Percentiles rank a stretch among this genome's conserved stretches.
Conservation (phyloP, 2,329 filamentous ascomycete genomes). For the Fusarium equiseti region DNA sequence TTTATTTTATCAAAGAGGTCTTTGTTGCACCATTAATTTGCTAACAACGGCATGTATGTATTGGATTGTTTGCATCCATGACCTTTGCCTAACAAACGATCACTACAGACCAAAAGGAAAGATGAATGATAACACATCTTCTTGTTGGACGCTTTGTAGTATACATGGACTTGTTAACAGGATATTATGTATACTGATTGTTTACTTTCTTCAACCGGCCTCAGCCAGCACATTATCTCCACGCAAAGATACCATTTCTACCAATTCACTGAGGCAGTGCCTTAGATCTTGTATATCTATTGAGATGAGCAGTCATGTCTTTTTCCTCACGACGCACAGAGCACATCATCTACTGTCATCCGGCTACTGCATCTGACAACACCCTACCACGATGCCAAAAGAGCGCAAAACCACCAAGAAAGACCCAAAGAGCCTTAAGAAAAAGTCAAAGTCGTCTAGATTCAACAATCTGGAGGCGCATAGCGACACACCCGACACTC, state of each 20-base stretch:
- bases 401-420: not conserved
- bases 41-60: no score
- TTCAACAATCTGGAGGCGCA: not conserved
- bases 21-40: no score
- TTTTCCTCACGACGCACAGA: not conserved
- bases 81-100: not conserved
- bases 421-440: not conserved
- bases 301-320: not conserved
- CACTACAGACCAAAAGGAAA: not conserved
- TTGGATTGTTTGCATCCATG: no score
- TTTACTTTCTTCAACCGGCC: not conserved
- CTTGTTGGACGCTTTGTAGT: rapidly evolving
- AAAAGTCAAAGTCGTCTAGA: not conserved
- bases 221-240: not conserved
- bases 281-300: not conserved
- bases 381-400: not conserved
- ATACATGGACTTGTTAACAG: not conserved
- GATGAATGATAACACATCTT: not conserved
- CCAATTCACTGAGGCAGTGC: not conserved
- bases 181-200: not conserved
- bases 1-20: no score
- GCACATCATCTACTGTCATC: not conserved
- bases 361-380: not conserved
- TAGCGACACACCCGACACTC: not conserved
- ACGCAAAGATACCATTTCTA: not conserved